Conservation (phyloP, 306 rosid genomes). For the Prunus mira region DNA sequence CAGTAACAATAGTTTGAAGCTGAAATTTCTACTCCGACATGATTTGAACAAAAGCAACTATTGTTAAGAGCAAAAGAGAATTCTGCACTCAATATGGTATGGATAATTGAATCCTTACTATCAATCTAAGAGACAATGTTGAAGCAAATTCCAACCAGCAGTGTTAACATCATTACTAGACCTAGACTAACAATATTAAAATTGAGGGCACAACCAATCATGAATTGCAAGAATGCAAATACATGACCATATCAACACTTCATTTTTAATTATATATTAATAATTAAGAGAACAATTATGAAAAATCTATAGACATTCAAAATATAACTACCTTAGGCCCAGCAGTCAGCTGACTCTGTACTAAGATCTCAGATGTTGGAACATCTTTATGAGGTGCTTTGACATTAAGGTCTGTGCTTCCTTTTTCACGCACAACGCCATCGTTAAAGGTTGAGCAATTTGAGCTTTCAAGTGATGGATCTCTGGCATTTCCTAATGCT, state of each 20-base stretch:
- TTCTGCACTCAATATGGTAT: neutral
- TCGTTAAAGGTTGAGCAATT: constrained; percentile 29
- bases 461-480: constrained; percentile 32
- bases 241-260: neutral
- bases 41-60: neutral
- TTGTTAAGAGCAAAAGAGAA: neutral
- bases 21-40: neutral
- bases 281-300: neutral
- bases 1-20: constrained; percentile 16
- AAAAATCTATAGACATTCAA: neutral
- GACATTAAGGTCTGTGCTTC: constrained; percentile 25
- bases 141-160: neutral
- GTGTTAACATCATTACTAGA: neutral
- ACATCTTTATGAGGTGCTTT: constrained; percentile 31
- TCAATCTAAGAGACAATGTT: neutral
- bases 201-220: neutral
- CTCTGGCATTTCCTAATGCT: constrained; percentile 25
- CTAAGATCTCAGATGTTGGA: constrained; percentile 30
- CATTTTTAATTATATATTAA: neutral
- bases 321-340: constrained; percentile 40
- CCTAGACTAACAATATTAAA: neutral
- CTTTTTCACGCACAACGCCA: constrained; percentile 21
- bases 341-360: constrained; percentile 34
- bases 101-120: neutral
- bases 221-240: neutral